Base-by-base conservation (phyloP, 257 asterid genomes). In the Petrea volubilis region DNA sequence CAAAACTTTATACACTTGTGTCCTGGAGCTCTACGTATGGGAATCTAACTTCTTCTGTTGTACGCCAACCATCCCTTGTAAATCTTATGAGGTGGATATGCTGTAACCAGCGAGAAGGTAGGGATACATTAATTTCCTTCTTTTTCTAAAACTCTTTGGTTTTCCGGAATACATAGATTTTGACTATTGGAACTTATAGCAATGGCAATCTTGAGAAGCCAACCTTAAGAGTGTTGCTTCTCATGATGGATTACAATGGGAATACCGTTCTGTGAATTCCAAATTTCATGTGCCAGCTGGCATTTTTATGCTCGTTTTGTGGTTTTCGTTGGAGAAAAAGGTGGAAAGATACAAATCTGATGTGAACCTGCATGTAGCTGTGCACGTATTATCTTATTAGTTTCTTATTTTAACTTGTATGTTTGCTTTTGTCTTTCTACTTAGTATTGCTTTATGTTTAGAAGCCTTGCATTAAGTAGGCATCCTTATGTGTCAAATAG, bases 1-100 rank as follows among this genome's bases (percentile, higher is more conserved):
- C 10, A 12, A 67, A 69, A 53, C 75, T 43, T 40, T 61, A 21
- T 56, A 29, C 64, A 51, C 63, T 41, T 47, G 29, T 38, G 41
- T 38, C 18, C 50, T 60, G 43, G 18, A 60, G 21, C 27, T 41
- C 50, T 27, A 52, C 36, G 21, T 53, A 33, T 36, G 27, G 56
- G 47, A 17, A 50, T 24, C 41, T n/a, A 10, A 20, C 17, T 23
- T 33, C 40, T 24, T 66, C 24, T 25, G 12, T 57, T 57, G 27
- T 24, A 18, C 23, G 40, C 15, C 9, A 13, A 36, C 56, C 68
- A 28, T 60, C 23, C 62, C 40, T 51, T 41, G 6, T n/a, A n/a
- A 24, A 44, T 36, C 52, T 50, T 59, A 34, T 28, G 66, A 60
- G 60, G 38, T 38, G 61, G 71, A 40, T 31, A 46, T 58, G 60